phyloP scores from a whole-genome alignment of 345 rosid genomes.

The Hypericum perforatum region DNA sequence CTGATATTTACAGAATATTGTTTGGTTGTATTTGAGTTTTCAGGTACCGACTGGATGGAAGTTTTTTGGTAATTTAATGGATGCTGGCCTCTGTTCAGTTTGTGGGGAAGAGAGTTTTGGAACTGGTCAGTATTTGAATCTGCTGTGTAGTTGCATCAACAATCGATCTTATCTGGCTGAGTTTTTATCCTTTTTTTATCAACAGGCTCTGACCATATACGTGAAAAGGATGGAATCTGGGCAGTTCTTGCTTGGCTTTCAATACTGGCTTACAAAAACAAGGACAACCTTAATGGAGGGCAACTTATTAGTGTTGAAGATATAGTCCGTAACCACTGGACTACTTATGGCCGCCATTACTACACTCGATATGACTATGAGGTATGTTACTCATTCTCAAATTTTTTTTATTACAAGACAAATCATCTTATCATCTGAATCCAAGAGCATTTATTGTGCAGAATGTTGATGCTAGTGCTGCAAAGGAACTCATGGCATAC shows the following conservation, averaged over 20 bases:
- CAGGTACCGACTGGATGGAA: conserved; percentile 99
- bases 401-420: background rate
- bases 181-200: conserved; percentile 12
- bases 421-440: conserved; percentile 11
- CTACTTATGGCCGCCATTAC: conserved; percentile 85
- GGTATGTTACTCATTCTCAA: conserved; percentile 29
- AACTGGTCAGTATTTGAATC: conserved; percentile 50
- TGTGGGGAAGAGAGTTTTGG: conserved; percentile 99
- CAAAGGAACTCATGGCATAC: conserved; percentile 83
- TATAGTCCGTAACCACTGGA: conserved; percentile 87
- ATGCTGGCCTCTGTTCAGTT: conserved; percentile 88
- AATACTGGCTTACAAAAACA: conserved; percentile 78
- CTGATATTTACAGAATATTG: background rate
- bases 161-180: background rate
- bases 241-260: conserved; percentile 99
- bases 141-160: background rate
- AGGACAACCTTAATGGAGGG: conserved; percentile 49
- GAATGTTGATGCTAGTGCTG: conserved; percentile 93
- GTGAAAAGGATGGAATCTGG: conserved; percentile 99
- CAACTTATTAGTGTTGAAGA: conserved; percentile 88
- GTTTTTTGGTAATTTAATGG: conserved; percentile 98
- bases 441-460: conserved; percentile 25
- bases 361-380: conserved; percentile 98
- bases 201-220: conserved; percentile 92
- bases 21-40: conserved; percentile 13